phyloP scores from a whole-genome alignment of 352 stramenopile genomes.

The Pythium sp. region DNA sequence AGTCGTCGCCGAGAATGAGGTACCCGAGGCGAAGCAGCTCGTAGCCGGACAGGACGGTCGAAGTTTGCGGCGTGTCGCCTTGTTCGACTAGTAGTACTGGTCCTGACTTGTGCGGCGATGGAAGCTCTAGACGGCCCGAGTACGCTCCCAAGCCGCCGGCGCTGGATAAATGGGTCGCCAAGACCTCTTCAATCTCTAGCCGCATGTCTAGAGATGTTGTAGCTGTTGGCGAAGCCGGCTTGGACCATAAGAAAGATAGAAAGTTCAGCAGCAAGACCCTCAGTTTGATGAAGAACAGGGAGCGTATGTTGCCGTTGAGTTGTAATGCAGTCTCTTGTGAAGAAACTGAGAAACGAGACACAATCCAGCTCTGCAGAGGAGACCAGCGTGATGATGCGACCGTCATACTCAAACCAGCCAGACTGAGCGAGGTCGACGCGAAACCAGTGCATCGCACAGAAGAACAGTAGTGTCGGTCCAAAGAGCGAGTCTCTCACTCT shows the following conservation, averaged over 20 bases:
- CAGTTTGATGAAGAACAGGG: not conserved
- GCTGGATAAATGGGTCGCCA: not conserved
- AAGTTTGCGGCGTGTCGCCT: too few relatives aligned
- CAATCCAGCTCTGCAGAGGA: constrained; percentile 26
- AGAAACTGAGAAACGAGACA: constrained; percentile 14
- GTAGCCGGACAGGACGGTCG: not conserved
- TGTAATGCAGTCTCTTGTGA: not conserved
- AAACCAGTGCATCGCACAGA: constrained; percentile 35
- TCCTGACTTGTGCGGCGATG: too few relatives aligned
- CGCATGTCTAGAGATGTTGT: not conserved
- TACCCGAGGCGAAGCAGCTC: not conserved
- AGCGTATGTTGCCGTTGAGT: constrained; percentile 1
- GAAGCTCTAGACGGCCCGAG: too few relatives aligned
- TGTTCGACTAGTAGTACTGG: too few relatives aligned
- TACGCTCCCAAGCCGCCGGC: not conserved
- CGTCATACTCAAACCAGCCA: constrained; percentile 20
- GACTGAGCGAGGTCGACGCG: constrained; percentile 22
- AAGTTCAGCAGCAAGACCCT: not conserved
- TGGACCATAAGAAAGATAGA: not conserved
- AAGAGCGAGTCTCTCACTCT: constrained; percentile 41
- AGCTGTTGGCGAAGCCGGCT: not conserved
- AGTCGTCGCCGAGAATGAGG: not conserved
- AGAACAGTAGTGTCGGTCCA: constrained; percentile 33
- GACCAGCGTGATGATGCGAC: constrained; percentile 28
- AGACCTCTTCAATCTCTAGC: not conserved